Percentiles rank a stretch among this genome's conserved stretches.
Conservation (phyloP, 805 yeast genomes). For the Sugiyamaella mastotermitis region DNA sequence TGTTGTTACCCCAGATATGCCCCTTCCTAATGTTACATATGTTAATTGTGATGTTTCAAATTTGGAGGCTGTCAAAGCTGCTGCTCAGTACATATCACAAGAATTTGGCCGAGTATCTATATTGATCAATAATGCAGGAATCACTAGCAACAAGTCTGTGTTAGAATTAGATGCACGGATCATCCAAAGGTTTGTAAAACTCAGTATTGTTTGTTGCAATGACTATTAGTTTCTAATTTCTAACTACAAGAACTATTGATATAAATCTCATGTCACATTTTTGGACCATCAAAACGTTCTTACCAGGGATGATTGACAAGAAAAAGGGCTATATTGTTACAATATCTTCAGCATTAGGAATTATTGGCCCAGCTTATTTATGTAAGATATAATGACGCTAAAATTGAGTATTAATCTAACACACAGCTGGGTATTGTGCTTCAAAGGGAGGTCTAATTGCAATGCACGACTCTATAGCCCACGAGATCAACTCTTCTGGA, state of each 20-base stretch:
- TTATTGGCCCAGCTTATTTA: conserved; percentile 74
- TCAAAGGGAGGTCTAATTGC: conserved; percentile 82
- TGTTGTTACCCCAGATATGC: conserved; percentile 36
- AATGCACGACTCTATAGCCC: conserved; percentile 71
- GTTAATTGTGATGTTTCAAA: conserved; percentile 67
- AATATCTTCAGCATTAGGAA: conserved; percentile 78
- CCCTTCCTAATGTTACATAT: conserved; percentile 42
- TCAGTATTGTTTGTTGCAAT: neutral
- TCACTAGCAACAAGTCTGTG: conserved; percentile 51
- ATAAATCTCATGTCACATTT: conserved; percentile 69
- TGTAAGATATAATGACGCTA: conserved; percentile 17
- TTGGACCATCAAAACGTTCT: conserved; percentile 59
- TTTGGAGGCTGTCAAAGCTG: conserved; percentile 36
- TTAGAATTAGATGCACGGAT: conserved; percentile 48
- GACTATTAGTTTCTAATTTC: neutral
- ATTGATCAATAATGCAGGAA: conserved; percentile 82
- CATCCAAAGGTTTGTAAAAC: no score
- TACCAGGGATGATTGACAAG: conserved; percentile 61
- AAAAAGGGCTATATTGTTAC: conserved; percentile 74
- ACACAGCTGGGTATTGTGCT: conserved; percentile 67
- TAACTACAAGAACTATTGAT: conserved; percentile 37
- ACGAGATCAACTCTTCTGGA: conserved; percentile 43
- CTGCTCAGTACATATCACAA: conserved; percentile 35
- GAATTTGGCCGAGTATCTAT: conserved; percentile 58
- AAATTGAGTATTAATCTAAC: neutral